Conservation (phyloP, 805 yeast genomes). For the Candida khao-thaluensis region DNA sequence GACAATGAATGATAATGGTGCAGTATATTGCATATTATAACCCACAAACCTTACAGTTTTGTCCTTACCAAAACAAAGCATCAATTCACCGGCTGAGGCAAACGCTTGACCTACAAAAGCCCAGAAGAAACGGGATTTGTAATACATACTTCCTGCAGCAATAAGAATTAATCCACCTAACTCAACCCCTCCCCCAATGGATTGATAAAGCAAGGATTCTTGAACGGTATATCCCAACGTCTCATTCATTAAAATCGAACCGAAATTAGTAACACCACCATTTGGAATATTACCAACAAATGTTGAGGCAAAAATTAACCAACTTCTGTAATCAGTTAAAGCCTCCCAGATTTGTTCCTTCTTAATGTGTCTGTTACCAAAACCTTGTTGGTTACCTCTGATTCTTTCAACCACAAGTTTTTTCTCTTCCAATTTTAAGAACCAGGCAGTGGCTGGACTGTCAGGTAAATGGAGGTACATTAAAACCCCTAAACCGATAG, state of each 20-base stretch:
- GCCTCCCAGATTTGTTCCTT: conserved; percentile 35
- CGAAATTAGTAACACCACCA: conserved; percentile 35
- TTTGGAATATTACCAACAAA: conserved; percentile 17
- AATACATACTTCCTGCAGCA: conserved; percentile 23
- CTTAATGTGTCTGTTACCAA: conserved; percentile 37
- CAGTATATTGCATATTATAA: conserved; percentile 16
- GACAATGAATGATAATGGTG: conserved; percentile 26
- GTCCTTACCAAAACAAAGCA: conserved; percentile 42
- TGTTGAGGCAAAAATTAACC: conserved; percentile 25
- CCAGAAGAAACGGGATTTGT: conserved; percentile 29
- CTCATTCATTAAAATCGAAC: conserved; percentile 26
- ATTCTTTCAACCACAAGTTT: conserved; percentile 30
- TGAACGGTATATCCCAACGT: conserved; percentile 25
- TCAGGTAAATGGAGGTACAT: conserved; percentile 42
- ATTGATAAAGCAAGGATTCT: conserved; percentile 21
- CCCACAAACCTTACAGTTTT: background rate
- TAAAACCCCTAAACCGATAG: conserved; percentile 48
- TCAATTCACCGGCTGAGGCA: conserved; percentile 19
- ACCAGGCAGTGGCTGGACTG: conserved; percentile 34
- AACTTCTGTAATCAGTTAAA: conserved; percentile 31
- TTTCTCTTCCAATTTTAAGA: conserved; percentile 32
- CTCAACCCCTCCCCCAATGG: conserved; percentile 22
- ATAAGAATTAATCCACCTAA: conserved; percentile 25
- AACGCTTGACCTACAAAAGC: conserved; percentile 36
- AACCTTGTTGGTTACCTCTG: conserved; percentile 37